Evolutionary conservation across 495 filamentous ascomycete species (phyloP), one percentile per base, ranked within the genome.

Genomic region (Lepidopterella palustris): DNA sequence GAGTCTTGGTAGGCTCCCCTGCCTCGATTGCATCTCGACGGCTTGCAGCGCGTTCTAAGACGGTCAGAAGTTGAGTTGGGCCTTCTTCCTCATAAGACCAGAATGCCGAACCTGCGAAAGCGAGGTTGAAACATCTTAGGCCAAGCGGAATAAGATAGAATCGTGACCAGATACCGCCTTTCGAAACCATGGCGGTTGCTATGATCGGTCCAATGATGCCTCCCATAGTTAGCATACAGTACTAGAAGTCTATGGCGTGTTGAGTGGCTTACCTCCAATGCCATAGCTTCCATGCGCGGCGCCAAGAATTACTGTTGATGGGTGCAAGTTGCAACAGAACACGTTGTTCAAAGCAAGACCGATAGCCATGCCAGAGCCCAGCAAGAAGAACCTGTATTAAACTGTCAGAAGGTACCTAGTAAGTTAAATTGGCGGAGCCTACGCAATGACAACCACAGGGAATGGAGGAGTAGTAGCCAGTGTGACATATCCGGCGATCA

Each of bases 271-370:
- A 48, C 64, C 88, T 9, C 89, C 89, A 15, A 89, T 71, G 3
- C 87, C 88, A 72, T 93, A 93, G 18, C 72, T 70, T 2, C 87
- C 88, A 70, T 91, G 87, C 47, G 84, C 72, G 40, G 73, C 66
- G 0, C 87, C 85, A 0, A 92, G 77, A 27, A 83, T 76, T 1
- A 78, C 77, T 0, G 85, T 88, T 4, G 77, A 69, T 45, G 86
- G 82, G 3, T 80, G 77, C 67, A 92, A 72, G 48, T 86, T 86
- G 15, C 84, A 87, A 58, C 81, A 84, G 70, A 89, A 91, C 13
- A 87, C 82, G 66, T 92, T 92, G 58, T 82, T 83, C 35, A 90
- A 76, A 0, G 90, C 83, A 9, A 91, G 71, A 57, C 82, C 85
- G 40, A 84, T 70, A 0, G 86, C 86, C 47, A 80, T 73, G 3